Evolutionary conservation across 306 rosid species (phyloP).

Genomic region (Medicago arabica): DNA sequence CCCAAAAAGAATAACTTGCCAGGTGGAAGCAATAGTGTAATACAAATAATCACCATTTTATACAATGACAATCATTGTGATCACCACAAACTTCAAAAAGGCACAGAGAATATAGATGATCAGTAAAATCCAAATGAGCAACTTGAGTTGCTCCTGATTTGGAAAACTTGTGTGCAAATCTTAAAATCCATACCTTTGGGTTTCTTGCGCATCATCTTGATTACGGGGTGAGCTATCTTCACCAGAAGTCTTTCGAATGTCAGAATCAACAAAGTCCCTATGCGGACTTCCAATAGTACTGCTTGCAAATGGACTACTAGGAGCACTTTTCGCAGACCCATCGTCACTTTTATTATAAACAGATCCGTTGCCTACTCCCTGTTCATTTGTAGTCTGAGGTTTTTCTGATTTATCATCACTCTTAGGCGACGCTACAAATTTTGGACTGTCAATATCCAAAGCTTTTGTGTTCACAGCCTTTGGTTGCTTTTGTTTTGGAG

Average conservation of each 20-base stretch:
- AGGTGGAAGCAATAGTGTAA: constrained; percentile 1
- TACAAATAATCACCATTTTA: constrained; percentile 1
- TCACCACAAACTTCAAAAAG: constrained; percentile 28
- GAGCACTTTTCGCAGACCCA: constrained; percentile 68
- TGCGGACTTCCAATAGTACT: constrained; percentile 79
- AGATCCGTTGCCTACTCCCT: constrained; percentile 75
- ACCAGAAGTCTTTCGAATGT: constrained; percentile 58
- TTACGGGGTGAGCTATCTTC: constrained; percentile 71
- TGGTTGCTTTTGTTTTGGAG: constrained; percentile 70
- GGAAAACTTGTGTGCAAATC: constrained; percentile 30
- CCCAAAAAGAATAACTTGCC: neutral
- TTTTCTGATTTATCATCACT: constrained; percentile 63
- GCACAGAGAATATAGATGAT: constrained; percentile 17
- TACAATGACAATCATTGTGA: neutral
- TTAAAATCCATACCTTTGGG: constrained; percentile 65
- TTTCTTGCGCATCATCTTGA: constrained; percentile 55
- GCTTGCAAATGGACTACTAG: constrained; percentile 76
- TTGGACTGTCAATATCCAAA: constrained; percentile 56
- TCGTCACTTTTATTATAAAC: constrained; percentile 64
- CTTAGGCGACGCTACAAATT: constrained; percentile 55
- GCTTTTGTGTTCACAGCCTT: constrained; percentile 46
- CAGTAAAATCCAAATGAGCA: constrained; percentile 29
- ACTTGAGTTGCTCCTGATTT: constrained; percentile 8
- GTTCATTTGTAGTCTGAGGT: constrained; percentile 56
- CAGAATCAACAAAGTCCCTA: constrained; percentile 59